These are phyloP conservation scores for Forsythia suspensa DNA, from an alignment of 257 asterid species.

Conservation along the genomic window DNA sequence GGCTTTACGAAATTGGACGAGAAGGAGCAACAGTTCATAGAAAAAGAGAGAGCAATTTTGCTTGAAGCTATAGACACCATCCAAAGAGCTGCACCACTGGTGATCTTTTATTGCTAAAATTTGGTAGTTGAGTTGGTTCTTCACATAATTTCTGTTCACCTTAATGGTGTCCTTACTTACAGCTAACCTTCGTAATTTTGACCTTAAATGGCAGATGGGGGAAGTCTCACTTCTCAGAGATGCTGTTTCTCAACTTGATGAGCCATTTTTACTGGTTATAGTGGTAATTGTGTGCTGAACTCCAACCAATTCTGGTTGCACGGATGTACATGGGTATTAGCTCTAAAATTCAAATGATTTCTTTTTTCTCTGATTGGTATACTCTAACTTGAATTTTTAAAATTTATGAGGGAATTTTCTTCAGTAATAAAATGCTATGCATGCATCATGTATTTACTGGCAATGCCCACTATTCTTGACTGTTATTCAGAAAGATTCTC, in stretches of 20 bases:
- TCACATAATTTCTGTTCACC: conserved; percentile 20
- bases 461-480: conserved; percentile 14
- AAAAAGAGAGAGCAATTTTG: conserved; percentile 63
- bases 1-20: conserved; percentile 63
- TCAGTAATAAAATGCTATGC: neutral
- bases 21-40: conserved; percentile 60
- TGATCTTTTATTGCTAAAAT: conserved; percentile 69
- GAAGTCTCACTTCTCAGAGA: conserved; percentile 95
- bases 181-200: conserved; percentile 34
- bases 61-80: conserved; percentile 65
- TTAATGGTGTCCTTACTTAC: conserved; percentile 23
- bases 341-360: conserved; percentile 75
- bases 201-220: conserved; percentile 81
- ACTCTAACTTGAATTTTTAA: conserved; percentile 32
- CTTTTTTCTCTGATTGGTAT: conserved; percentile 44
- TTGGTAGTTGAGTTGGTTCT: conserved; percentile 51
- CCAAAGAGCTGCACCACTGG: conserved; percentile 87
- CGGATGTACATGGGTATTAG: conserved; percentile 94
- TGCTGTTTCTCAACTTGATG: conserved; percentile 96
- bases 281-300: conserved; percentile 99
- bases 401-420: conserved; percentile 8
- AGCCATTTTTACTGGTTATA: conserved; percentile 97
- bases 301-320: conserved; percentile 99
- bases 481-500: neutral
- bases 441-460: neutral